These are phyloP conservation scores for Aphanocladium album DNA, from an alignment of 2,329 filamentous ascomycete genomes.

Conservation along the genomic window DNA sequence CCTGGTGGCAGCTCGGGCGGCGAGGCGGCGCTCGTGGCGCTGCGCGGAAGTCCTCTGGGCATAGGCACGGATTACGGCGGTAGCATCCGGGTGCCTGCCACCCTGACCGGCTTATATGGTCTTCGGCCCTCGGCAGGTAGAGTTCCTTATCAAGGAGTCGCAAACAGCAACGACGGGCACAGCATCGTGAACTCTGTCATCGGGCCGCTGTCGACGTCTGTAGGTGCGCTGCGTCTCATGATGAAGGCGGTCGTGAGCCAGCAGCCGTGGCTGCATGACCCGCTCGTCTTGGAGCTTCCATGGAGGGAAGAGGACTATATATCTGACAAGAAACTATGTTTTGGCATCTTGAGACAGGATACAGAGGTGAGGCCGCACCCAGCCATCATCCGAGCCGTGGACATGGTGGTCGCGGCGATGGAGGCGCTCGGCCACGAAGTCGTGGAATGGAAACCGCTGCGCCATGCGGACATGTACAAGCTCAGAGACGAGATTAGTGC, in stretches of 20 bases:
- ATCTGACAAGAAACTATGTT: background rate
- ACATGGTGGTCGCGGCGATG: background rate
- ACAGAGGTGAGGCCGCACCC: background rate
- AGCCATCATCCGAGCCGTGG: background rate
- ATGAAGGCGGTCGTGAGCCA: background rate
- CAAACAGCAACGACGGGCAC: background rate
- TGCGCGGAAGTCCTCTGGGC: constrained; percentile 25
- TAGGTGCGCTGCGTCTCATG: background rate
- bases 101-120: constrained; percentile 14
- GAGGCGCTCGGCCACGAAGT: background rate
- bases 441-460: background rate
- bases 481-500: background rate
- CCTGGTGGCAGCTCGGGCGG: constrained; percentile 30
- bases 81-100: constrained; percentile 24
- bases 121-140: constrained; percentile 1
- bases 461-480: background rate
- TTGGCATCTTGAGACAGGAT: background rate
- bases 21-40: constrained; percentile 26
- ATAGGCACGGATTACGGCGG: constrained; percentile 29
- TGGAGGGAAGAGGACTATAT: background rate
- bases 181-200: background rate
- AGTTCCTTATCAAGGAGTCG: background rate
- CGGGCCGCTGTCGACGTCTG: background rate
- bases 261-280: background rate
- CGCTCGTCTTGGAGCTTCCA: background rate